A percentile compares a stretch with the other conserved stretches of the same genome.
These are phyloP conservation scores for Chaetomiaceae sp. DNA, from an alignment of 2,329 filamentous ascomycete species.

Conservation along the genomic window DNA sequence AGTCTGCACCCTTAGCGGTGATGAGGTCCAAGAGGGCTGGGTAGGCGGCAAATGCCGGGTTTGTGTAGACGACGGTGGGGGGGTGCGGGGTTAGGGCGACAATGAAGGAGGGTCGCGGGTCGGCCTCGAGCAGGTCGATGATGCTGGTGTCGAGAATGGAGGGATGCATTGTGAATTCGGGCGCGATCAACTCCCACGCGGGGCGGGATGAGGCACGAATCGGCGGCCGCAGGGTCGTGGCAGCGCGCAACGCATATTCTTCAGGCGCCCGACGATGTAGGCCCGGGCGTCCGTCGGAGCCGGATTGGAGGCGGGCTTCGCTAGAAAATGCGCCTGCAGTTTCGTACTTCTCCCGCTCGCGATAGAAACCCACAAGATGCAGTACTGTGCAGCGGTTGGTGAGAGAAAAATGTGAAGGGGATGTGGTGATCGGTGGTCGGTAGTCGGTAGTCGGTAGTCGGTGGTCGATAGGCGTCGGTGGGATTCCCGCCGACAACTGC, in stretches of 20 bases:
- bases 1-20: constrained; percentile 21
- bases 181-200: constrained; percentile 4
- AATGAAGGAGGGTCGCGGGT: constrained; percentile 35
- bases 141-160: constrained; percentile 30
- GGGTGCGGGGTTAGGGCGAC: constrained; percentile 25
- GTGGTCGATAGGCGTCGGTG: background rate
- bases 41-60: constrained; percentile 27
- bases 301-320: background rate
- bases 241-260: constrained; percentile 1
- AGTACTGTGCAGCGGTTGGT: too few species aligned
- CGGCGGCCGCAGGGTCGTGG: constrained; percentile 1
- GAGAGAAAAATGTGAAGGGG: too few species aligned
- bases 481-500: too few species aligned
- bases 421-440: background rate
- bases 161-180: constrained; percentile 20
- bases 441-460: background rate
- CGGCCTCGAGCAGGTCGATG: constrained; percentile 37
- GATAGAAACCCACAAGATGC: background rate
- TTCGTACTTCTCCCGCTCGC: background rate
- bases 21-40: constrained; percentile 26
- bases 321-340: background rate
- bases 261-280: background rate
- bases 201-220: background rate
- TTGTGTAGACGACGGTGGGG: constrained; percentile 31
- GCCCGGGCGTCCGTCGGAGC: background rate